phyloP scores from a whole-genome alignment of 2,329 filamentous ascomycete species.

The Cordyceps militaris region DNA sequence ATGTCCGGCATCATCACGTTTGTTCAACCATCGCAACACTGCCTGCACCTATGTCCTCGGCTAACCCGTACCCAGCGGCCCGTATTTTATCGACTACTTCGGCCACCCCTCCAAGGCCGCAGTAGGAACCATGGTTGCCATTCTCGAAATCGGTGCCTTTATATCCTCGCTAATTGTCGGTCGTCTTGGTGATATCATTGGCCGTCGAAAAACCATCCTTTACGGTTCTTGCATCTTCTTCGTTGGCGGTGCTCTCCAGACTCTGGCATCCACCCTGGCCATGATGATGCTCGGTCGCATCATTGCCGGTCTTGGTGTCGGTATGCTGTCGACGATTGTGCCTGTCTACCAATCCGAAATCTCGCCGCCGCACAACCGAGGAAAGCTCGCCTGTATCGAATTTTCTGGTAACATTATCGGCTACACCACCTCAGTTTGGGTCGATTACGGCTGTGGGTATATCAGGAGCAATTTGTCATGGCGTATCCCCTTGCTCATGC shows the following conservation, averaged over 20 bases:
- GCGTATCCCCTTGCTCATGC: conserved; percentile 83
- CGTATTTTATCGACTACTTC: conserved; percentile 88
- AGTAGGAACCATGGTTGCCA: conserved; percentile 95
- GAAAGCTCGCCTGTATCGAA: conserved; percentile 93
- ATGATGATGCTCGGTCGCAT: conserved; percentile 86
- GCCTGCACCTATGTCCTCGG: background rate
- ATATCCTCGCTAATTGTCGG: conserved; percentile 83
- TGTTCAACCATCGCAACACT: conserved; percentile 21
- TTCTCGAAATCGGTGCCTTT: conserved; percentile 88
- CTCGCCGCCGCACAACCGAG: conserved; percentile 91
- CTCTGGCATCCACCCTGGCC: conserved; percentile 70
- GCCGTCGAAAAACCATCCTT: conserved; percentile 80
- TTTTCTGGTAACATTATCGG: conserved; percentile 96
- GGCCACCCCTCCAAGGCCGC: conserved; percentile 78
- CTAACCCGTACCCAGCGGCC: conserved; percentile 51
- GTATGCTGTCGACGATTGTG: conserved; percentile 84
- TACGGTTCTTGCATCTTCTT: conserved; percentile 90
- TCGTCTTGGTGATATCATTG: conserved; percentile 83
- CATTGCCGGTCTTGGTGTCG: conserved; percentile 78
- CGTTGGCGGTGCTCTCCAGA: conserved; percentile 76
- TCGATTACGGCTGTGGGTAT: conserved; percentile 93
- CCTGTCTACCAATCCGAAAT: conserved; percentile 94
- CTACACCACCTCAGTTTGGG: conserved; percentile 95
- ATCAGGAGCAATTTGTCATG: conserved; percentile 82
- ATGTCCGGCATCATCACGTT: conserved; percentile 72